Percentiles rank a stretch among this genome's conserved stretches.
These are phyloP conservation scores for Apostasia shenzhenica DNA, from an alignment of 106 monocot species.

Conservation along the genomic window DNA sequence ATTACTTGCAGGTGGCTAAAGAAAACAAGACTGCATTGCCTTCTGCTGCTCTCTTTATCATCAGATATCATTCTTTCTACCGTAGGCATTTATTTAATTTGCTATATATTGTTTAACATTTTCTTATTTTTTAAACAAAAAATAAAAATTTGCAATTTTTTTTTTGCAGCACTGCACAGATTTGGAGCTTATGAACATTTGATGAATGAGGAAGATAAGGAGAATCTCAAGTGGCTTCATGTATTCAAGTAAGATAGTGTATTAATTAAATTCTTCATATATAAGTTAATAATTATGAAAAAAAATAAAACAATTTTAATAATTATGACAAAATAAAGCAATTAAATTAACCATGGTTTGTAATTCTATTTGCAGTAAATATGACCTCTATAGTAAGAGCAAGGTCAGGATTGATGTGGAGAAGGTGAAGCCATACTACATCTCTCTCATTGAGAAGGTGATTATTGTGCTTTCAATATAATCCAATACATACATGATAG, in stretches of 20 bases:
- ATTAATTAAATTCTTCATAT: not conserved
- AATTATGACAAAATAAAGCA: not conserved
- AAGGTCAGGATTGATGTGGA: slow-evolving; percentile 81
- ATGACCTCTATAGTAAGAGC: slow-evolving; percentile 96
- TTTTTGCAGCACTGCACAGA: slow-evolving; percentile 59
- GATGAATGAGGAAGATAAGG: slow-evolving; percentile 88
- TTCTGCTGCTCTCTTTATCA: slow-evolving; percentile 78
- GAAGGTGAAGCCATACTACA: slow-evolving; percentile 88
- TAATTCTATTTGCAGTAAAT: slow-evolving; percentile 50
- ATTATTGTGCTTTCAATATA: not conserved
- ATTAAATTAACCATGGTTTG: not conserved
- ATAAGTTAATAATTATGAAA: not conserved
- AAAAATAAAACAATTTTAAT: not conserved
- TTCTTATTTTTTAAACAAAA: not conserved
- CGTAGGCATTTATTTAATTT: slow-evolving; percentile 25
- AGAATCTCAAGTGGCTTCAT: slow-evolving; percentile 88
- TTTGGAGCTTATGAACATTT: slow-evolving; percentile 67
- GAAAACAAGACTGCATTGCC: slow-evolving; percentile 72
- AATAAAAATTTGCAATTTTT: not conserved
- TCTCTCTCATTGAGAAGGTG: slow-evolving; percentile 90
- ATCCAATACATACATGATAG: too few relatives aligned
- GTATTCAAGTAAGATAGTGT: slow-evolving; percentile 61
- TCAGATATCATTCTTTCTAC: slow-evolving; percentile 88
- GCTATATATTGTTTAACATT: not conserved
- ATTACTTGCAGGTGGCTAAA: slow-evolving; percentile 56